phyloP scores from a whole-genome alignment of 805 yeast species.

The Yarrowia deformans region DNA sequence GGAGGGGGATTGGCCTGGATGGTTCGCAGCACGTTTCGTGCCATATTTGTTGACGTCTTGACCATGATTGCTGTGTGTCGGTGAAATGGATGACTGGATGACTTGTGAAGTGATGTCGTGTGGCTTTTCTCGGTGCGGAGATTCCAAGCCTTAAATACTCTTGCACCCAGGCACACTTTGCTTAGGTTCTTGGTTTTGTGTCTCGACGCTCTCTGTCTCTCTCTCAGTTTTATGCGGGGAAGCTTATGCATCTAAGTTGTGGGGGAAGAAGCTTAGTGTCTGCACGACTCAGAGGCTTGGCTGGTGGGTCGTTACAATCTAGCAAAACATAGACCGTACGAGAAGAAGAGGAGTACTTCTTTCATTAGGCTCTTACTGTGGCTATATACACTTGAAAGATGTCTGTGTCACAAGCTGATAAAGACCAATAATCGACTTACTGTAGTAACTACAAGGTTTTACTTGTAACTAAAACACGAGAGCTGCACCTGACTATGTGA shows the following conservation, averaged over 20 bases:
- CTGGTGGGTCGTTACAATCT: too few species aligned
- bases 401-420: too few species aligned
- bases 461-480: constrained; percentile 11
- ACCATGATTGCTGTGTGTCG: constrained; percentile 1
- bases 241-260: constrained; percentile 21
- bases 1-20: constrained; percentile 39
- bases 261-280: constrained; percentile 19
- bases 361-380: too few species aligned
- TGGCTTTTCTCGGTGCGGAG: background rate
- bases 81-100: background rate
- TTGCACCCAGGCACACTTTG: too few species aligned
- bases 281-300: too few species aligned
- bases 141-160: constrained; percentile 1
- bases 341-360: too few species aligned
- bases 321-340: too few species aligned
- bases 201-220: background rate
- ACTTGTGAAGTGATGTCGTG: background rate
- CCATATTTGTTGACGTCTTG: constrained; percentile 6
- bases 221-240: constrained; percentile 16
- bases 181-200: constrained; percentile 3
- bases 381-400: too few species aligned
- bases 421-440: too few species aligned
- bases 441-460: too few species aligned
- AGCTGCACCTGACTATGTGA: constrained; percentile 23
- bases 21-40: constrained; percentile 39